These are phyloP conservation scores for Yamadazyma olivae DNA, from an alignment of 805 yeast species.

Conservation along the genomic window DNA sequence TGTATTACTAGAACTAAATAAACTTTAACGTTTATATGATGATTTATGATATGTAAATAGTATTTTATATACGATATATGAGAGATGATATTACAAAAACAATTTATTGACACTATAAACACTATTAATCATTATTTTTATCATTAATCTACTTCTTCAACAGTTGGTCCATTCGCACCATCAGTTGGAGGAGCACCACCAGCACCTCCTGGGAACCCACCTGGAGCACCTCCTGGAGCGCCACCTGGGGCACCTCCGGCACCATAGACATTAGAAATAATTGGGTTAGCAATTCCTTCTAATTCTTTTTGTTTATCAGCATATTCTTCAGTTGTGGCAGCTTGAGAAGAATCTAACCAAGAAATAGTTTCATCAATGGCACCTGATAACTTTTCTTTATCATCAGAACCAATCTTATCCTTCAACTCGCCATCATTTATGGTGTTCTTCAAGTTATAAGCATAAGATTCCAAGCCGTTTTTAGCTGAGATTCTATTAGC, in stretches of 20 bases:
- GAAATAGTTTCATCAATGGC: slow-evolving; percentile 40
- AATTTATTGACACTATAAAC: too few species aligned
- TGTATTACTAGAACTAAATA: slow-evolving; percentile 17
- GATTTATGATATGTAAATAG: too few species aligned
- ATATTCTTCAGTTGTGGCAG: slow-evolving; percentile 41
- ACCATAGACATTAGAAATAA: slow-evolving; percentile 32
- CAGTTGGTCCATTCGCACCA: slow-evolving; percentile 18
- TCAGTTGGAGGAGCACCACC: slow-evolving; percentile 24
- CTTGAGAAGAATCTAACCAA: slow-evolving; percentile 38
- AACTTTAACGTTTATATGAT: neutral
- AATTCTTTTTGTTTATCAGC: slow-evolving; percentile 39
- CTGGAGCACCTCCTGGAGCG: slow-evolving; percentile 30
- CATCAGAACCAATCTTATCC: slow-evolving; percentile 39
- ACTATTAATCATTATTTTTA: too few species aligned
- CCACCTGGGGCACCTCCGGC: slow-evolving; percentile 30
- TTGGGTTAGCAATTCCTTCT: slow-evolving; percentile 39
- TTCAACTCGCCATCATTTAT: slow-evolving; percentile 45
- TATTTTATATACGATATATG: too few species aligned
- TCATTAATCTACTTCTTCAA: slow-evolving; percentile 14
- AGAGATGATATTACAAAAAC: too few species aligned
- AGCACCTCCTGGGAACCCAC: slow-evolving; percentile 34
- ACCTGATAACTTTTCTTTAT: slow-evolving; percentile 51
- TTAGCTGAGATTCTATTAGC: slow-evolving; percentile 85
- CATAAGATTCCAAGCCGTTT: slow-evolving; percentile 85
- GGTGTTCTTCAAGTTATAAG: slow-evolving; percentile 76